Percentiles rank a stretch among this genome's conserved stretches.
These are phyloP conservation scores for Backusella westeae DNA, from an alignment of 192 early-diverging fungal genomes.

Conservation along the genomic window DNA sequence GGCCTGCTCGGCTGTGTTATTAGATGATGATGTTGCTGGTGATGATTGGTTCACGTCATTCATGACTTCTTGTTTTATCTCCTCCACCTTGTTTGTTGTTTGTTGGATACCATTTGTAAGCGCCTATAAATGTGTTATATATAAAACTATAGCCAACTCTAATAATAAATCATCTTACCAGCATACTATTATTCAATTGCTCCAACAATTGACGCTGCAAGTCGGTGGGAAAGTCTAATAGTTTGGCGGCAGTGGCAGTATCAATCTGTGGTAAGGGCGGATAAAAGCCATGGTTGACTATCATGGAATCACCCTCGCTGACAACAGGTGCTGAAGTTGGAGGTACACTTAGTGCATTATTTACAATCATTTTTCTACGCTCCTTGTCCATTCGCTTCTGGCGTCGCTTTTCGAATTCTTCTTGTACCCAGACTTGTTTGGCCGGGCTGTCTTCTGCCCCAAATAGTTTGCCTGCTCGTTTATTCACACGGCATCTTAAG, in stretches of 20 bases:
- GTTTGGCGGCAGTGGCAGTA: slow-evolving; percentile 17
- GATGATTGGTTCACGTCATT: background rate
- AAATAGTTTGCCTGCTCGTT: slow-evolving; percentile 64
- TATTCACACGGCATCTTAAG: slow-evolving; percentile 70
- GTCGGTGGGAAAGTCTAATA: slow-evolving; percentile 23
- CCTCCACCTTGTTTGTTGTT: slow-evolving; percentile 7
- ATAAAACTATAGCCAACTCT: background rate
- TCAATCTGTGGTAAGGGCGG: slow-evolving; percentile 22
- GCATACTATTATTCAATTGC: slow-evolving; percentile 27
- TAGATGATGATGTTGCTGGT: slow-evolving; percentile 11
- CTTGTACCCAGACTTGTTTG: slow-evolving; percentile 61
- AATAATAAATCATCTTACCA: background rate
- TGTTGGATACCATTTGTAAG: slow-evolving; percentile 9
- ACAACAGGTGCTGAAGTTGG: background rate
- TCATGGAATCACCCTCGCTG: background rate
- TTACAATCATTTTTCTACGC: slow-evolving; percentile 35
- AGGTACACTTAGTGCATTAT: slow-evolving; percentile 20
- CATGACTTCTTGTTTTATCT: background rate
- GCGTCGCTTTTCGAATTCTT: slow-evolving; percentile 67
- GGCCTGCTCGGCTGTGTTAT: slow-evolving; percentile 12
- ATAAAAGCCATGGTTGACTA: background rate
- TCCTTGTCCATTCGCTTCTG: slow-evolving; percentile 62
- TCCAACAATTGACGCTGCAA: slow-evolving; percentile 29
- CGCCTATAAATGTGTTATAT: background rate
- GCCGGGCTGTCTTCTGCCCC: slow-evolving; percentile 43